Evolutionary conservation across 106 monocot species (phyloP).

Genomic region (Acorus calamus): DNA sequence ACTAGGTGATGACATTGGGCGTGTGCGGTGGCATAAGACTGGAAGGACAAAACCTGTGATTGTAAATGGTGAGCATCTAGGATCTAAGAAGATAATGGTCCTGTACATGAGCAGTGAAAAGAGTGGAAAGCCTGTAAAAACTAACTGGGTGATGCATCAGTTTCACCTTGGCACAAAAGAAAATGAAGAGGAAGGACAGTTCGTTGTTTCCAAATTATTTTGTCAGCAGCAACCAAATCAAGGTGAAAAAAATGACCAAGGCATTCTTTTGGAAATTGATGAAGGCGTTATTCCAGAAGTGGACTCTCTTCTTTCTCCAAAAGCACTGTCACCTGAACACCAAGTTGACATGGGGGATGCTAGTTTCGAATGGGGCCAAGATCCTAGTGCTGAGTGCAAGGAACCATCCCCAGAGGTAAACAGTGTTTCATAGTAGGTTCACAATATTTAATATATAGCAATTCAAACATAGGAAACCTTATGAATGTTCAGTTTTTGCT

Average conservation of each 20-base stretch:
- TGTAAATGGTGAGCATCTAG: slow-evolving; percentile 65
- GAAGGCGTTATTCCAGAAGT: slow-evolving; percentile 13
- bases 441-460: too few species aligned
- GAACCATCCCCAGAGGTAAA: too few species aligned
- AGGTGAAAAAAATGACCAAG: slow-evolving; percentile 33
- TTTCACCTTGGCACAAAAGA: slow-evolving; percentile 83
- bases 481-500: too few species aligned
- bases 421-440: too few species aligned
- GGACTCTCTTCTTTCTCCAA: slow-evolving; percentile 3
- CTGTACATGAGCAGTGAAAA: slow-evolving; percentile 61
- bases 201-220: slow-evolving; percentile 94
- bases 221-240: slow-evolving; percentile 66
- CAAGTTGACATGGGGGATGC: slow-evolving; percentile 16
- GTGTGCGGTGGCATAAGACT: slow-evolving; percentile 98
- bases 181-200: slow-evolving; percentile 76
- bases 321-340: slow-evolving; percentile 23
- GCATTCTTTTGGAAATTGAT: slow-evolving; percentile 6
- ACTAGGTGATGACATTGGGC: slow-evolving; percentile 43
- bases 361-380: background rate
- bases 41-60: slow-evolving; percentile 93
- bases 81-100: slow-evolving; percentile 99
- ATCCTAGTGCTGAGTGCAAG: background rate
- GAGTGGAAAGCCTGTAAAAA: slow-evolving; percentile 74
- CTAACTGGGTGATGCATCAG: slow-evolving; percentile 99
- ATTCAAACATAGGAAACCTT: too few species aligned